A percentile compares a stretch with the other conserved stretches of the same genome.
Evolutionary conservation across 768 basidiomycete species (phyloP).

Genomic region (Phaffia australis): DNA sequence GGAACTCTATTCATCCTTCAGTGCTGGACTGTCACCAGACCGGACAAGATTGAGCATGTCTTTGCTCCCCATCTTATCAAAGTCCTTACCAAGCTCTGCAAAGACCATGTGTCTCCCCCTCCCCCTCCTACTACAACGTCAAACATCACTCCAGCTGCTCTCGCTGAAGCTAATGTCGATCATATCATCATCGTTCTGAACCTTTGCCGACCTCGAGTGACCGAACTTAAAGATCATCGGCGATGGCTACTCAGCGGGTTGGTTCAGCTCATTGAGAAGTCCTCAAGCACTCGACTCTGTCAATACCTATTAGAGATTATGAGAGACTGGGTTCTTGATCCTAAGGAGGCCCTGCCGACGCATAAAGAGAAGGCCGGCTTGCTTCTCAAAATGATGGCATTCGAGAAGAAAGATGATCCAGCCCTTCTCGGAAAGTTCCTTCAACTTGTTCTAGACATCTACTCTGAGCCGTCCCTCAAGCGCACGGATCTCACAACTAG

Average conservation of each 20-base stretch:
- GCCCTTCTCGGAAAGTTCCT: slow-evolving; percentile 68
- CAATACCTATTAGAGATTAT: slow-evolving; percentile 75
- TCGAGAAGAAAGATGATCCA: slow-evolving; percentile 46
- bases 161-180: slow-evolving; percentile 50
- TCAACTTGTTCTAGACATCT: slow-evolving; percentile 85
- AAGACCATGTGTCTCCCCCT: slow-evolving; percentile 61
- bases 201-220: slow-evolving; percentile 69
- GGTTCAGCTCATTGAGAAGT: slow-evolving; percentile 76
- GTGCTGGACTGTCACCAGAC: slow-evolving; percentile 65
- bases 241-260: slow-evolving; percentile 66
- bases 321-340: slow-evolving; percentile 77
- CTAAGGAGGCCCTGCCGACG: slow-evolving; percentile 69
- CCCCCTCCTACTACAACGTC: slow-evolving; percentile 35
- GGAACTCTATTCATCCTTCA: slow-evolving; percentile 79
- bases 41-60: slow-evolving; percentile 64
- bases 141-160: slow-evolving; percentile 47
- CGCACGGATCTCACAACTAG: slow-evolving; percentile 88
- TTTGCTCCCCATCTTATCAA: slow-evolving; percentile 68
- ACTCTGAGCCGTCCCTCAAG: slow-evolving; percentile 70
- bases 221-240: slow-evolving; percentile 74
- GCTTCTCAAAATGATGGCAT: slow-evolving; percentile 74
- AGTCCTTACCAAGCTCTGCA: slow-evolving; percentile 69
- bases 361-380: slow-evolving; percentile 91
- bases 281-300: slow-evolving; percentile 65
- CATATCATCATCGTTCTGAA: slow-evolving; percentile 60